Conservation (phyloP, 345 rosid species). For the Acer saccharum region DNA sequence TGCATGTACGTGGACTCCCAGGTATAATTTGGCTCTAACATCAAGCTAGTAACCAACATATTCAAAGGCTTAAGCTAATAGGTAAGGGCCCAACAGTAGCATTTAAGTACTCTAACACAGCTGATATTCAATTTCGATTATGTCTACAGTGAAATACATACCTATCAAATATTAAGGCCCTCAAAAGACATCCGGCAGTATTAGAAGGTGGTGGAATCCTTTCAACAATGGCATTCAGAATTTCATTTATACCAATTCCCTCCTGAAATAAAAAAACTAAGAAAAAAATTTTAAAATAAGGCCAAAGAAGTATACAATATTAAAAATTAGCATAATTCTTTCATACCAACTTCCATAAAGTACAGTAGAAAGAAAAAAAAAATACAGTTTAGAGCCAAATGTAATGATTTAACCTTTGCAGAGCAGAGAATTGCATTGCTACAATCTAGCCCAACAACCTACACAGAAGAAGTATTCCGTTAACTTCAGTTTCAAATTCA, state of each 20-base stretch:
- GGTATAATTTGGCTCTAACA: no score
- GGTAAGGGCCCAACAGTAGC: no score
- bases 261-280: conserved; percentile 48
- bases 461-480: conserved; percentile 19
- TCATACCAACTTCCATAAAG: not conserved
- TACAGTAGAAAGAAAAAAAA: not conserved
- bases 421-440: conserved; percentile 92
- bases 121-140: not conserved
- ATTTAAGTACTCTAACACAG: no score
- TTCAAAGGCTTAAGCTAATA: no score
- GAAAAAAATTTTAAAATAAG: not conserved
- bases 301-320: not conserved
- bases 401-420: conserved; percentile 74
- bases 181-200: conserved; percentile 60
- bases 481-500: not conserved
- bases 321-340: conserved; percentile 10
- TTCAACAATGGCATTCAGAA: conserved; percentile 77
- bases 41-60: no score
- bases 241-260: conserved; percentile 87
- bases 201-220: conserved; percentile 79
- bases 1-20: no score
- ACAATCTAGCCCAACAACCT: conserved; percentile 97
- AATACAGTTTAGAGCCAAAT: conserved; percentile 3
- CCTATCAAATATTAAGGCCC: conserved; percentile 98
- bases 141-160: conserved; percentile 36